These are phyloP conservation scores for Mycena rosella DNA, from an alignment of 768 basidiomycete species.

Conservation along the genomic window DNA sequence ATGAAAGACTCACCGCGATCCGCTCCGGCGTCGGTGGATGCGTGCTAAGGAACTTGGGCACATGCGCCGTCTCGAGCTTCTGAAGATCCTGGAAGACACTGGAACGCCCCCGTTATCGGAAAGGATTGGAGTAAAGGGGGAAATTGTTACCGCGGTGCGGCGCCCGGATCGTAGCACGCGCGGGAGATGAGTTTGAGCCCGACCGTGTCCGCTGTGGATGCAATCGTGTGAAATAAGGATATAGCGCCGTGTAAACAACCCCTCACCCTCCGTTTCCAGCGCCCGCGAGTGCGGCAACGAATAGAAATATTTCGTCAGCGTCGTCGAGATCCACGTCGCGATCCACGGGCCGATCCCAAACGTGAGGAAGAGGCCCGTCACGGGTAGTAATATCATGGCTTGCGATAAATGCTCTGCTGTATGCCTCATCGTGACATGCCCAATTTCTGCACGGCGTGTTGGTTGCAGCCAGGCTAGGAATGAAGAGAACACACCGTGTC, in stretches of 20 bases:
- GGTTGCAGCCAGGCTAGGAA: neutral
- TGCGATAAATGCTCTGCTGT: slow-evolving; percentile 25
- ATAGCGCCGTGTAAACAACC: neutral
- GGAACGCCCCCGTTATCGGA: neutral
- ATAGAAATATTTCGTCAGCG: slow-evolving; percentile 65
- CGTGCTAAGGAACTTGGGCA: slow-evolving; percentile 76
- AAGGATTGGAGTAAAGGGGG: too few relatives aligned
- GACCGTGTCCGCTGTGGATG: slow-evolving; percentile 81
- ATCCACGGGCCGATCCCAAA: slow-evolving; percentile 72
- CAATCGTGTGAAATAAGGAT: neutral
- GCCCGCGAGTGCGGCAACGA: slow-evolving; percentile 87
- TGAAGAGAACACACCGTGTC: slow-evolving; percentile 24
- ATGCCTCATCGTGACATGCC: slow-evolving; percentile 33
- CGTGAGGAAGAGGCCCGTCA: slow-evolving; percentile 58
- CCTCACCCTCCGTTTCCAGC: slow-evolving; percentile 83
- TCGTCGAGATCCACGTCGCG: slow-evolving; percentile 59
- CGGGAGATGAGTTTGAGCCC: slow-evolving; percentile 84
- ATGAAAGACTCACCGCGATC: neutral
- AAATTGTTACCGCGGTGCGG: slow-evolving; percentile 72
- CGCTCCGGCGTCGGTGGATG: slow-evolving; percentile 74
- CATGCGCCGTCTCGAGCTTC: slow-evolving; percentile 60
- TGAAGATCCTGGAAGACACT: slow-evolving; percentile 83
- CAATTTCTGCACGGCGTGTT: slow-evolving; percentile 19
- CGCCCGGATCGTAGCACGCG: slow-evolving; percentile 90
- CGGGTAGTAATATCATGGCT: slow-evolving; percentile 43